Evolutionary conservation across 805 yeast genomes (phyloP), one percentile per base, ranked within the genome.

Genomic region (Lachancea cidri): DNA sequence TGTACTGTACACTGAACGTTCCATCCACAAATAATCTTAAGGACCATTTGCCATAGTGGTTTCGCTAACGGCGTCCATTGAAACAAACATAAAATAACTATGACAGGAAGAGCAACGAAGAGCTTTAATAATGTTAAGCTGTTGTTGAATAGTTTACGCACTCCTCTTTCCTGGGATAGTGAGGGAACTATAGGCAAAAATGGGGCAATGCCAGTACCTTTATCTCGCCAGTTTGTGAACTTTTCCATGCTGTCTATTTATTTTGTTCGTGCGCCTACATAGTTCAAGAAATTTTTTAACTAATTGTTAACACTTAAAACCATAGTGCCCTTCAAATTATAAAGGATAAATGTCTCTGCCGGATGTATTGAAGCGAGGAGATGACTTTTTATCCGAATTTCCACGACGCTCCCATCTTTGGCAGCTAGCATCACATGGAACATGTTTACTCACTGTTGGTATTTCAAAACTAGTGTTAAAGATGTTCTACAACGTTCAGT

Each of bases 181-280:
- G n/a, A 35, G 22, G 22, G 71, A 57, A 32, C 58, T 45, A n/a
- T 65, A 1, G 95, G 95, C 65, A 83, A 68, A 50, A 86, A 87
- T 2, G 96, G 96, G 0, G 95, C 81, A 27, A 88, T 84, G n/a
- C 96, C 96, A 1, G 96, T 88, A 4, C 91, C 93, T 47, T 80
- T 84, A 57, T 87, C 96, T 62, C 96, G 74, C 81, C 85, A 87
- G 46, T 74, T 73, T 18, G 93, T 79, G 65, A 77, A 88, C 64
- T 84, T 82, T 65, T 85, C 95, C 96, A 88, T 83, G n/a, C 27
- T 22, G 11, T 22, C 27, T 22, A 22, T 22, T 22, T 7, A n/a
- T n/a, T n/a, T n/a, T n/a, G n/a, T n/a, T n/a, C n/a, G n/a, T n/a
- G n/a, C n/a, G n/a, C n/a, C n/a, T n/a, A n/a, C n/a, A n/a, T n/a